Evolutionary conservation across 352 stramenopile genomes (phyloP).

Genomic region (Globisporangium echinulatum): DNA sequence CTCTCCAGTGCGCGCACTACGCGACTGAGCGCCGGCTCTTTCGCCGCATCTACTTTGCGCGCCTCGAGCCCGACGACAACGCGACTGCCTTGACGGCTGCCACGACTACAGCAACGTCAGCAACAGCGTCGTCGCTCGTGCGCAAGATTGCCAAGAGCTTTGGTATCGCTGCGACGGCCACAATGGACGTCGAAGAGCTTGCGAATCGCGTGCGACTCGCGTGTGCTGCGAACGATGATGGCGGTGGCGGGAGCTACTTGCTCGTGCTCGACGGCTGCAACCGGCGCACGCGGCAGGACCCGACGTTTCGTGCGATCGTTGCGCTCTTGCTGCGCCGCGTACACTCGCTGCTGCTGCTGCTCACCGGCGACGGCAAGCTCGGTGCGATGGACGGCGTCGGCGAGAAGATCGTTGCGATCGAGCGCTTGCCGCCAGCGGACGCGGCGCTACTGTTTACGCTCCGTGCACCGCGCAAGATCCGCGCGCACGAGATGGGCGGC

Average conservation of each 20-base stretch:
- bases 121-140: conserved; percentile 6
- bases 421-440: conserved; percentile 53
- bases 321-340: conserved; percentile 56
- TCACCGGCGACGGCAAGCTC: conserved; percentile 70
- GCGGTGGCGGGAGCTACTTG: conserved; percentile 28
- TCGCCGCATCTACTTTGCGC: conserved; percentile 64
- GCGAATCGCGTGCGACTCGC: conserved; percentile 45
- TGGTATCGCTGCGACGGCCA: conserved; percentile 3
- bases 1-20: conserved; percentile 71
- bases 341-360: conserved; percentile 46
- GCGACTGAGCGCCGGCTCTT: conserved; percentile 67
- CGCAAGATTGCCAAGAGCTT: conserved; percentile 36
- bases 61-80: conserved; percentile 29
- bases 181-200: conserved; percentile 31
- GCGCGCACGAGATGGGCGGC: conserved; percentile 73
- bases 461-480: conserved; percentile 64
- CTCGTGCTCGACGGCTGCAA: conserved; percentile 80
- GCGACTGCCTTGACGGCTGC: too few relatives aligned
- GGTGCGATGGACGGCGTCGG: conserved; percentile 72
- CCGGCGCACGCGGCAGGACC: conserved; percentile 31
- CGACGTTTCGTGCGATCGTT: conserved; percentile 38
- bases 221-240: conserved; percentile 20
- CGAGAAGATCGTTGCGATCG: conserved; percentile 71
- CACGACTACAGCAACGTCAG: too few relatives aligned
- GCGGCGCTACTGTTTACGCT: conserved; percentile 72